Evolutionary conservation across 805 yeast genomes (phyloP).

Genomic region (Kodamaea neixiangensis): DNA sequence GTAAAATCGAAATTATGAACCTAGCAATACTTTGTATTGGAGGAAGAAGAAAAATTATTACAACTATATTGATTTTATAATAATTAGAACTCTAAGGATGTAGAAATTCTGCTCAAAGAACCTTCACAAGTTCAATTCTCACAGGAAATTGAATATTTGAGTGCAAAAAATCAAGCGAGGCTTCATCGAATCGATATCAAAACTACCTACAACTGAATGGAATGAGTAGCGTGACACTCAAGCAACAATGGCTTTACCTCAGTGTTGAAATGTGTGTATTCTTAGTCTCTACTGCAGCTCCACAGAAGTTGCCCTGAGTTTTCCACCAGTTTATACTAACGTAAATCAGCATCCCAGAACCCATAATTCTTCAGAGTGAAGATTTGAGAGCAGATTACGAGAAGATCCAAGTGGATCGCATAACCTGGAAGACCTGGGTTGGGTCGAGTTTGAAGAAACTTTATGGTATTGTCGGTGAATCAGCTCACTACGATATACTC

Average conservation of each 20-base stretch:
- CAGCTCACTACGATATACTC: constrained; percentile 19
- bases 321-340: constrained; percentile 12
- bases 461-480: constrained; percentile 22
- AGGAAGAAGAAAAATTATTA: no score
- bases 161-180: not conserved
- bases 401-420: constrained; percentile 8
- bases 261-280: constrained; percentile 18
- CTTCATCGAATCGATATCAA: not conserved
- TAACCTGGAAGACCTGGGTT: constrained; percentile 22
- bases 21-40: no score
- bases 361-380: constrained; percentile 7
- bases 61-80: no score
- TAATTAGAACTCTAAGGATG: no score
- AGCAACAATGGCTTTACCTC: constrained; percentile 18
- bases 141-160: not conserved
- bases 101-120: no score
- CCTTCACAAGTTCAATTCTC: no score
- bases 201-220: not conserved
- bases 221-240: constrained; percentile 5
- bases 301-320: not conserved
- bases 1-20: no score
- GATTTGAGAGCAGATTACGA: not conserved
- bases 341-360: constrained; percentile 11
- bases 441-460: constrained; percentile 15
- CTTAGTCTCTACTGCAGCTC: not conserved